Base-by-base conservation (phyloP, 345 rosid species). In the Sapria himalayana region DNA sequence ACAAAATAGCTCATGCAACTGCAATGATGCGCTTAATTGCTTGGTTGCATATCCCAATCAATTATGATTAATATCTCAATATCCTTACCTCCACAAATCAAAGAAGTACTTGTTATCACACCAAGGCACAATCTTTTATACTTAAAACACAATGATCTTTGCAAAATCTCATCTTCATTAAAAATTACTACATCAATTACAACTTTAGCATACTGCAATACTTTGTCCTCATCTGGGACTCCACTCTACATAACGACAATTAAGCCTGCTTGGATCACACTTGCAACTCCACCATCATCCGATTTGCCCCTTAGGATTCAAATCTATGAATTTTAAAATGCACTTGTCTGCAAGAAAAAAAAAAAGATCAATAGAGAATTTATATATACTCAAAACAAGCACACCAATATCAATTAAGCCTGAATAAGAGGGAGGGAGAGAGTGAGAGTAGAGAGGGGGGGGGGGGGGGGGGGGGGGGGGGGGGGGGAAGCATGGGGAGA, bases 131-230 rank as follows among this genome's bases (percentile, higher is more conserved):
- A n/a, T n/a, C n/a, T n/a, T 5, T 15, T 20, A 31, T n/a, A 40
- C 13, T 40, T 0, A 3, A 20, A 21, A 38, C 19, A n/a, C 4
- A 37, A 9, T 19, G 19, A 15, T 5, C 11, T 15, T 3, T n/a
- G n/a, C 19, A 12, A 14, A 37, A 39, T 9, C 10, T 19, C 9
- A 16, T 0, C n/a, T 3, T 21, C 9, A 13, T 21, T 9, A 20
- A 14, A 15, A 15, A 35, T 13, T 21, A 33, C 16, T 27, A 43
- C 46, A 16, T 43, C 46, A 43, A 43, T 25, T 6, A 43, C 46
- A 27, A 43, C 46, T 25, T 35, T 43, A 15, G 46, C 46, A 43
- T 43, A 43, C 34, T 43, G 46, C 46, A 43, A 35, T 3, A 43
- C 46, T 43, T 43, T 35, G 13, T 43, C 46, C 19, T 43, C 46